Conservation (phyloP, 345 rosid genomes). For the Camelina hispida region DNA sequence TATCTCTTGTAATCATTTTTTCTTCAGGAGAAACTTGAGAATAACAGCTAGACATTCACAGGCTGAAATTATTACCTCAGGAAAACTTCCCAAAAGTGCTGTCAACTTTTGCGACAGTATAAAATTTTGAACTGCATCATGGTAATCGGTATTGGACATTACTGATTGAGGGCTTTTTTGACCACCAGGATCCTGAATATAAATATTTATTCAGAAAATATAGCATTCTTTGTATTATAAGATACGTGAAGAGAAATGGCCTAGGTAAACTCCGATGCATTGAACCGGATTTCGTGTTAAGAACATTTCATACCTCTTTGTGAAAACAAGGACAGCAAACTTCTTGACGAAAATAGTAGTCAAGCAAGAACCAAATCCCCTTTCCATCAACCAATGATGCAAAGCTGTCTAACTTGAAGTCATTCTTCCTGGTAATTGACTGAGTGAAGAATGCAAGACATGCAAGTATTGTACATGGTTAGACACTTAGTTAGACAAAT, state of each 20-base stretch:
- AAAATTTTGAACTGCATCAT: conserved; percentile 86
- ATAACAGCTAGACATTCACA: background rate
- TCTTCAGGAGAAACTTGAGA: conserved; percentile 16
- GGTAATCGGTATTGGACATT: conserved; percentile 63
- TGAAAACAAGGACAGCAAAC: conserved; percentile 63
- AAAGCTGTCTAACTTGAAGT: conserved; percentile 56
- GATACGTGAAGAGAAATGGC: conserved; percentile 24
- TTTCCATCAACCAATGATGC: conserved; percentile 78
- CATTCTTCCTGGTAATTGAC: conserved; percentile 71
- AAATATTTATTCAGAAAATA: conserved; percentile 27
- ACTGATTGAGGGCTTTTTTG: conserved; percentile 65
- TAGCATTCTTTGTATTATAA: conserved; percentile 21
- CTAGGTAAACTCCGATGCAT: conserved; percentile 9
- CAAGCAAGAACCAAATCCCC: conserved; percentile 97
- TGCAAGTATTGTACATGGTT: conserved; percentile 25
- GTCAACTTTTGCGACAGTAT: conserved; percentile 82
- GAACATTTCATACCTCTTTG: conserved; percentile 50
- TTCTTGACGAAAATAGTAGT: conserved; percentile 84
- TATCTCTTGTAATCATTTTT: conserved; percentile 2
- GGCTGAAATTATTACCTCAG: conserved; percentile 65
- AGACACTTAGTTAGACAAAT: conserved; percentile 37
- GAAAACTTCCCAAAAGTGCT: conserved; percentile 79
- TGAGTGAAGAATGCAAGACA: conserved; percentile 45
- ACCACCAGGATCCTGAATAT: conserved; percentile 55
- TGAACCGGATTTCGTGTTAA: conserved; percentile 18